phyloP scores from a whole-genome alignment of 305 asterid species.

The Ajuga reptans region DNA sequence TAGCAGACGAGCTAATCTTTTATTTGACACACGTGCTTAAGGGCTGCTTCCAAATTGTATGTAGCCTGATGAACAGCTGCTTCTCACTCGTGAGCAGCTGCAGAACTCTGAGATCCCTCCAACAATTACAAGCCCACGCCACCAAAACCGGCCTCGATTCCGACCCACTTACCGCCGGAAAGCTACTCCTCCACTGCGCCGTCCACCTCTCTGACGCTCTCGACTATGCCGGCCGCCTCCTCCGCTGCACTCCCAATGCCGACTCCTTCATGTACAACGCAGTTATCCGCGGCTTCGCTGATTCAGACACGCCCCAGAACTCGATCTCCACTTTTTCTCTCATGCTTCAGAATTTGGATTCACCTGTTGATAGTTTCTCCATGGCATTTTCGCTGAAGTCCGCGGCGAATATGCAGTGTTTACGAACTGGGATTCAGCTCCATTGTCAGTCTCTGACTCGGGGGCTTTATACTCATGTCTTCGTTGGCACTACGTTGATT shows the following conservation, averaged over 20 bases:
- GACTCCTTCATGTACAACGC: slow-evolving; percentile 81
- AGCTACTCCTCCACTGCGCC: slow-evolving; percentile 54
- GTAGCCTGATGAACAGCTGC: slow-evolving; percentile 33
- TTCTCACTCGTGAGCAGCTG: slow-evolving; percentile 41
- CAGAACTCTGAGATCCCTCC: slow-evolving; percentile 45
- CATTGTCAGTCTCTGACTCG: slow-evolving; percentile 55
- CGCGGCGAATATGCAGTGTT: slow-evolving; percentile 51
- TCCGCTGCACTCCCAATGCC: slow-evolving; percentile 39
- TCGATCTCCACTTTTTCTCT: slow-evolving; percentile 41
- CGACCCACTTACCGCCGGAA: slow-evolving; percentile 58
- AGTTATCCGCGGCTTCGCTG: slow-evolving; percentile 66
- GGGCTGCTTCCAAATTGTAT: too few species aligned
- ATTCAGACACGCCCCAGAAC: slow-evolving; percentile 42
- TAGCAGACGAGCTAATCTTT: too few species aligned
- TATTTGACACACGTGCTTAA: too few species aligned
- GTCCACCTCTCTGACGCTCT: slow-evolving; percentile 44
- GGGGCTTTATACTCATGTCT: slow-evolving; percentile 50
- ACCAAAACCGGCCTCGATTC: slow-evolving; percentile 45
- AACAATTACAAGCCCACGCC: slow-evolving; percentile 53
- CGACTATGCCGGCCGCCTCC: slow-evolving; percentile 47
- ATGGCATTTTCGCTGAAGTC: slow-evolving; percentile 63
- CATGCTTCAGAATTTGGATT: slow-evolving; percentile 37
- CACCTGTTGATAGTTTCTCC: slow-evolving; percentile 57
- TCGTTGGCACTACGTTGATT: slow-evolving; percentile 68
- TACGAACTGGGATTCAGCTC: slow-evolving; percentile 50